These are phyloP conservation scores for Rhodotorula mucilaginosa DNA, from an alignment of 1,284 basidiomycete species.

Conservation along the genomic window DNA sequence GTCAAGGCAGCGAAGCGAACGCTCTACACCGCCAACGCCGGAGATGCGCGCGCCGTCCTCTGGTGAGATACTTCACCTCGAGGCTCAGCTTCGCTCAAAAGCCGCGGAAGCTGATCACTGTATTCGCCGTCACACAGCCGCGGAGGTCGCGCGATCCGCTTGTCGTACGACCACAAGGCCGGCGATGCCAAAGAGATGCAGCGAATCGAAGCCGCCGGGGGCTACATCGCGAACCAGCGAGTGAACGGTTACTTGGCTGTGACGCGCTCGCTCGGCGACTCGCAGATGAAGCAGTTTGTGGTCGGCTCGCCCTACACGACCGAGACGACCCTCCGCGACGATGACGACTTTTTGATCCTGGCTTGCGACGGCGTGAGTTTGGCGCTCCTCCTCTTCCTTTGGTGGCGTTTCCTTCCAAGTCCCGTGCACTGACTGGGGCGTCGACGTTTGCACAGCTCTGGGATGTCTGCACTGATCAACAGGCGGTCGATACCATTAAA, in stretches of 20 bases:
- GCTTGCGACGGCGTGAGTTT: conserved; percentile 78
- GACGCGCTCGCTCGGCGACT: conserved; percentile 91
- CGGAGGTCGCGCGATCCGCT: conserved; percentile 79
- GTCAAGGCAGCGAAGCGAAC: conserved; percentile 57
- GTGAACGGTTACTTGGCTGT: conserved; percentile 75
- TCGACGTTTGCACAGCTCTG: conserved; percentile 58
- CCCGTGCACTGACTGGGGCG: not conserved
- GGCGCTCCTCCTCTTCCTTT: not conserved
- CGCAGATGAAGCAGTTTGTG: conserved; percentile 99
- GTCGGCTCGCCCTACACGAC: conserved; percentile 98
- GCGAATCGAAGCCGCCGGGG: conserved; percentile 94
- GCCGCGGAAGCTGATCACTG: not conserved
- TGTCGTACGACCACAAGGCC: conserved; percentile 99
- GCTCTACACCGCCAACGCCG: conserved; percentile 96
- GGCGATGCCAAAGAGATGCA: conserved; percentile 95
- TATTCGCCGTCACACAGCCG: conserved; percentile 53
- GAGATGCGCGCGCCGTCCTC: conserved; percentile 84
- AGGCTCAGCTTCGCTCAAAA: not conserved
- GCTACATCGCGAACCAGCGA: conserved; percentile 96
- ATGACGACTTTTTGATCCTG: conserved; percentile 85
- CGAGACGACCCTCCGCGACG: conserved; percentile 76
- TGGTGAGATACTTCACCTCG: conserved; percentile 29
- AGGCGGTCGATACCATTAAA: conserved; percentile 78
- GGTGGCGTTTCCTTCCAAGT: not conserved
- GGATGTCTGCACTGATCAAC: conserved; percentile 93